A percentile compares a stretch with the other conserved stretches of the same genome.
Conservation (phyloP, 352 stramenopile species). For the Globisporangium emineosum region DNA sequence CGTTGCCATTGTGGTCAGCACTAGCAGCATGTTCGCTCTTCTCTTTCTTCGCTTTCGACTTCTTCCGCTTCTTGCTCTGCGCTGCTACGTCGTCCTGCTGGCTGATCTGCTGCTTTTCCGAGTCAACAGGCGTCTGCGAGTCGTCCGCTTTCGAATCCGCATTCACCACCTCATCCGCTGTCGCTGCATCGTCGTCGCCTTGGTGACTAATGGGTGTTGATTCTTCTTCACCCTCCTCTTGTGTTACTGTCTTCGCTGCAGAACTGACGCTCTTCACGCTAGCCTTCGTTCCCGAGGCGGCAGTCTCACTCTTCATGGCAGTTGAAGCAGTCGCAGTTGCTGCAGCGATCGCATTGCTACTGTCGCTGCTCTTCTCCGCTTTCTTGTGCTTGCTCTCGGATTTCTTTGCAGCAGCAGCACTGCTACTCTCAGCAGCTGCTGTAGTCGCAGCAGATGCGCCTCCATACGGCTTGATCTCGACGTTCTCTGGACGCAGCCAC, state of each 20-base stretch:
- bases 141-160: not conserved
- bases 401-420: slow-evolving; percentile 17
- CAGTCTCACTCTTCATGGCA: slow-evolving; percentile 2
- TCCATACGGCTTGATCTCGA: slow-evolving; percentile 71
- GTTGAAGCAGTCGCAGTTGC: not conserved
- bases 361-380: slow-evolving; percentile 13
- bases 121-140: not conserved
- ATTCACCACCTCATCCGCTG: not conserved
- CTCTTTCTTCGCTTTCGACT: slow-evolving; percentile 14
- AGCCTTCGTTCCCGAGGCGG: not conserved
- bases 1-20: not conserved
- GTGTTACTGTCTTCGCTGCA: not conserved
- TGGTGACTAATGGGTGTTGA: not conserved
- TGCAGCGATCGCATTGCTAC: not conserved
- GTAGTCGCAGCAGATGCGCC: slow-evolving; percentile 17
- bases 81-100: slow-evolving; percentile 5
- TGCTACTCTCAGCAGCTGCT: slow-evolving; percentile 21
- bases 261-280: slow-evolving; percentile 1
- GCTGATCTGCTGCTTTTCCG: slow-evolving; percentile 3
- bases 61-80: slow-evolving; percentile 22
- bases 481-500: slow-evolving; percentile 71
- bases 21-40: slow-evolving; percentile 2
- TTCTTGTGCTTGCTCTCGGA: slow-evolving; percentile 23
- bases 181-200: not conserved
- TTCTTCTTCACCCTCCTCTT: slow-evolving; percentile 6